Evolutionary conservation across 139 green algal genomes (phyloP).

Genomic region (Mychonastes homosphaera): DNA sequence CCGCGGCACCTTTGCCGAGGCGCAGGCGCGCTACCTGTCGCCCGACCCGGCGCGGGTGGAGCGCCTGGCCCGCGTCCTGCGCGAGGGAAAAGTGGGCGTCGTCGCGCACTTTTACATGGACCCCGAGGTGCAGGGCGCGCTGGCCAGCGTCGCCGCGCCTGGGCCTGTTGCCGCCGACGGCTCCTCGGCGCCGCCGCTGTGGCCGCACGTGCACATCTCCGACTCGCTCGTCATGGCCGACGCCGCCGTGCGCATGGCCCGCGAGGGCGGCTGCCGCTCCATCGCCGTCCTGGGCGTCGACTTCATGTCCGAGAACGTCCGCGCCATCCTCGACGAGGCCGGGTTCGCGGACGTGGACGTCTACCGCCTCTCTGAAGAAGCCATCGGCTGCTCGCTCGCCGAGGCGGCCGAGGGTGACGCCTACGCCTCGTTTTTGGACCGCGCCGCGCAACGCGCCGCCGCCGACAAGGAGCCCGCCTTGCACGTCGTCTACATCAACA

Average conservation of each 20-base stretch:
- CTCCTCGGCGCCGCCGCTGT: constrained; percentile 74
- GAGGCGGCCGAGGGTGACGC: constrained; percentile 72
- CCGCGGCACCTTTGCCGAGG: constrained; percentile 78
- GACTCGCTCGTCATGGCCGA: constrained; percentile 92
- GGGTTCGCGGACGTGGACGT: constrained; percentile 40
- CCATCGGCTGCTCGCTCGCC: constrained; percentile 93
- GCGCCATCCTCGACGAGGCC: constrained; percentile 84
- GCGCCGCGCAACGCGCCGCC: constrained; percentile 21
- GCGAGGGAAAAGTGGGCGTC: constrained; percentile 84
- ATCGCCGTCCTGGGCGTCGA: constrained; percentile 93
- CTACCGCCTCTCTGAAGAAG: constrained; percentile 72
- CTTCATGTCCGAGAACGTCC: constrained; percentile 98
- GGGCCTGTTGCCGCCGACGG: no score
- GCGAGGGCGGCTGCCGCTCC: constrained; percentile 66
- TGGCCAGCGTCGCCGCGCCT: no score
- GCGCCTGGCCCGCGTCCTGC: constrained; percentile 50
- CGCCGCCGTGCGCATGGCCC: constrained; percentile 68
- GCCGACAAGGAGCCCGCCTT: constrained; percentile 42
- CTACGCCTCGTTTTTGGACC: constrained; percentile 67
- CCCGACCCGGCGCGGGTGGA: constrained; percentile 35
- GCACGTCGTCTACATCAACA: constrained; percentile 99
- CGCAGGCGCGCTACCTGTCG: constrained; percentile 68
- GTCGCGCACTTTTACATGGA: constrained; percentile 99
- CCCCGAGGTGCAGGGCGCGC: constrained; percentile 86
- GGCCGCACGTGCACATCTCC: constrained; percentile 89